Base-by-base conservation (phyloP, 2,329 filamentous ascomycete species). In the Beauveria caledonica region DNA sequence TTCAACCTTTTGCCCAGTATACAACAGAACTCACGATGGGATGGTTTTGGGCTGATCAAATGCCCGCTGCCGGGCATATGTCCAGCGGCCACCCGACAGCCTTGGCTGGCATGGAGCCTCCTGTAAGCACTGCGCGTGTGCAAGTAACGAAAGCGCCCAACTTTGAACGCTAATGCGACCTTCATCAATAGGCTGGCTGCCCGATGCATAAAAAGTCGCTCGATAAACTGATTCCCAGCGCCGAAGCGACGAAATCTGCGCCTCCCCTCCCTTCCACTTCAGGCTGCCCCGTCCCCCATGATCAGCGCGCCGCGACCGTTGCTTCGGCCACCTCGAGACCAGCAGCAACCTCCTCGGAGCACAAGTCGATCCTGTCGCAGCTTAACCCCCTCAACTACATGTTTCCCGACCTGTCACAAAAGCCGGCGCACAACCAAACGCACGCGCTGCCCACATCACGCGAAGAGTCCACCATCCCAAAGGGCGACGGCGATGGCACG, bases 381-480 rank as follows among this genome's bases (percentile, higher is more conserved):
- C 75, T 85, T 58, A 86, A 86, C 68, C 83, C 83, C 5, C 81
- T 99, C 58, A 99, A 99, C 78, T 97, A 93, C 80, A 99, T 99
- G 93, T 96, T 95, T 73, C 80, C 84, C 45, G 85, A 88, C 63
- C 80, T 97, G 50, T 93, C 92, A 7, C 93, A 97, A 76, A 82
- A 86, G 33, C 88, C 83, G 53, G 86, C 90, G 2, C 78, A 85
- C 0, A 79, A 89, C 64, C 94, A 99, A 74, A 82, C 83, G 4
- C 75, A 89, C 27, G 78, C 81, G 25, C 84, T 99, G 1, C 89
- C 92, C 0, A 88, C 92, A 2, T 83, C 86, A 7, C 89, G 94
- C 66, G 92, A 97, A 73, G 77, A 83, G 33, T 96, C 90, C 1
- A 92, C 92, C 1, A 99, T 99, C 67, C 94, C 94, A n/a, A 89